Conservation (phyloP, 2,329 filamentous ascomycete species). For the Fusarium albidum region DNA sequence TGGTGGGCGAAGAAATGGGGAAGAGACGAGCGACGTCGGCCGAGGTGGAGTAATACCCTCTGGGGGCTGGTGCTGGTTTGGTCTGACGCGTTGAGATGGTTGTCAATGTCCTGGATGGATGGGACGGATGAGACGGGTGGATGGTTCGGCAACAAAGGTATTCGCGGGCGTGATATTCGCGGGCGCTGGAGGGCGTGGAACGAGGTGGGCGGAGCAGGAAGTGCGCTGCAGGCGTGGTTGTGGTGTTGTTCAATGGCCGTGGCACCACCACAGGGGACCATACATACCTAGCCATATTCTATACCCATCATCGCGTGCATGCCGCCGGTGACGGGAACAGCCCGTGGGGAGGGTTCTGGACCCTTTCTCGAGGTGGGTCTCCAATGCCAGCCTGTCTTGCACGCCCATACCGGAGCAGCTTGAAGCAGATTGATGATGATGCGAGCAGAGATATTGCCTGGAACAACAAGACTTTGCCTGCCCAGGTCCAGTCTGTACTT, state of each 20-base stretch:
- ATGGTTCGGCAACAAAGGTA: slow-evolving; percentile 17
- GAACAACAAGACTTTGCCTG: not conserved
- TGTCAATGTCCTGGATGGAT: slow-evolving; percentile 3
- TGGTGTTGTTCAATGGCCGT: slow-evolving; percentile 34
- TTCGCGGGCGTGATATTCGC: slow-evolving; percentile 16
- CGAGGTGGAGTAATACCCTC: slow-evolving; percentile 19
- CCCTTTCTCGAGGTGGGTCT: slow-evolving; percentile 26
- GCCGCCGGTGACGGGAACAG: not conserved
- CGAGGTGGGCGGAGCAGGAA: slow-evolving; percentile 6
- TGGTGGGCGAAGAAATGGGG: slow-evolving; percentile 23
- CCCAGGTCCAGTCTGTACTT: too few relatives aligned
- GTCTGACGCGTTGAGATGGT: slow-evolving; percentile 10
- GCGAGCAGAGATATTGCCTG: not conserved
- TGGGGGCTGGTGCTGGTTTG: slow-evolving; percentile 8
- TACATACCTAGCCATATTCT: slow-evolving; percentile 8
- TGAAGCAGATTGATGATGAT: slow-evolving; percentile 4
- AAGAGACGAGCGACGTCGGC: slow-evolving; percentile 11
- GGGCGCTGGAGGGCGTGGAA: slow-evolving; percentile 27
- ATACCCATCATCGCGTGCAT: not conserved
- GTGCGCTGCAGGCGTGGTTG: slow-evolving; percentile 34
- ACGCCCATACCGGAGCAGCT: slow-evolving; percentile 7
- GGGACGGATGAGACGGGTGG: slow-evolving; percentile 17
- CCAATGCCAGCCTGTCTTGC: too few relatives aligned
- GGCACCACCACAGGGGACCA: slow-evolving; percentile 34
- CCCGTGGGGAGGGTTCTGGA: slow-evolving; percentile 24